Conservation (phyloP, 108 stramenopile genomes). For the Nannochloropsis granulata region DNA sequence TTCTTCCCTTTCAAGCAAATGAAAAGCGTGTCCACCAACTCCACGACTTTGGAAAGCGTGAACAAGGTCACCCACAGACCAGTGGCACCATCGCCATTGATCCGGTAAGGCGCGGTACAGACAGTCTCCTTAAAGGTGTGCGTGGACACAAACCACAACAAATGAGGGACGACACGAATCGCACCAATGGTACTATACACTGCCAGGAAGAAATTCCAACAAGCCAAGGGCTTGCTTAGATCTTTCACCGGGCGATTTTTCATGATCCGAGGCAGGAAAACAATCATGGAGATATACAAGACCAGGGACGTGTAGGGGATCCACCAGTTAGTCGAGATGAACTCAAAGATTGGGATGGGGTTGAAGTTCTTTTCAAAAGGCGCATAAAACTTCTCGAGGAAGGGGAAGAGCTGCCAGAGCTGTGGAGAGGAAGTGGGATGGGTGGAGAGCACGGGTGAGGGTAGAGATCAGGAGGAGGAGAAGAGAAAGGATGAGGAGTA, state of each 20-base stretch:
- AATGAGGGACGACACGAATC: background rate
- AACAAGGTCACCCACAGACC: conserved; percentile 34
- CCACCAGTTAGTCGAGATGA: background rate
- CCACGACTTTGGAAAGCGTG: conserved; percentile 26
- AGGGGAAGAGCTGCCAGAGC: background rate
- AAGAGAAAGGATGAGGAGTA: too few species aligned
- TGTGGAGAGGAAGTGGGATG: background rate
- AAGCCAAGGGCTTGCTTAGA: background rate
- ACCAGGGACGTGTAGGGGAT: background rate
- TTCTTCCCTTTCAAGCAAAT: conserved; percentile 15
- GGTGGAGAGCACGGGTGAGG: too few species aligned
- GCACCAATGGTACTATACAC: background rate
- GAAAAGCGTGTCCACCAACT: conserved; percentile 30
- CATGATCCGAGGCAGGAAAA: background rate
- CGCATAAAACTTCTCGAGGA: background rate
- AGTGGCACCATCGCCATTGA: conserved; percentile 12
- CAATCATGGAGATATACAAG: background rate
- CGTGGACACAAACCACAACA: background rate
- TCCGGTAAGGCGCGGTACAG: background rate
- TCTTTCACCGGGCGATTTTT: background rate
- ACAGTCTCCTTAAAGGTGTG: background rate
- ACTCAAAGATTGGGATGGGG: background rate
- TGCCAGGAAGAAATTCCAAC: background rate
- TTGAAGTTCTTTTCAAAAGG: background rate
- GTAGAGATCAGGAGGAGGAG: too few species aligned